Evolutionary conservation across 305 asterid genomes (phyloP).

Genomic region (Rubia occidens): DNA sequence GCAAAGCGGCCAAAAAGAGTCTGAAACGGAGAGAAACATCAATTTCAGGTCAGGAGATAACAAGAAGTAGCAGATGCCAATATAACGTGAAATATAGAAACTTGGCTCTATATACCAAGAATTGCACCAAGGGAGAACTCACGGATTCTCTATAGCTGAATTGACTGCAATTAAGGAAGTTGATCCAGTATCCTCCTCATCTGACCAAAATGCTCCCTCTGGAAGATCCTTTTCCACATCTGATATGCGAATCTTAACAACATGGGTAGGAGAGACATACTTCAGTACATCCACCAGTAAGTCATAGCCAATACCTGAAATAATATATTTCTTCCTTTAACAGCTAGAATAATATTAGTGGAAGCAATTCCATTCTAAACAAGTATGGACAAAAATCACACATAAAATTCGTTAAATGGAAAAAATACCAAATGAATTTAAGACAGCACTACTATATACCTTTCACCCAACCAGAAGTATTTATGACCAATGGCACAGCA

Average conservation of each 20-base stretch:
- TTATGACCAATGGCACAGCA: constrained; percentile 72
- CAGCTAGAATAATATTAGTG: constrained; percentile 13
- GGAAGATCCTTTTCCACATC: constrained; percentile 70
- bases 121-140: constrained; percentile 20
- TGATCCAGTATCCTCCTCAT: constrained; percentile 33
- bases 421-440: constrained; percentile 7
- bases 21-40: neutral
- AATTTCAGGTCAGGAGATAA: neutral
- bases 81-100: neutral
- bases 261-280: constrained; percentile 66
- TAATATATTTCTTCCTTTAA: neutral
- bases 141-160: constrained; percentile 83
- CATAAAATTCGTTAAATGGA: constrained; percentile 10
- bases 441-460: constrained; percentile 31
- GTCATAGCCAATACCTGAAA: constrained; percentile 81
- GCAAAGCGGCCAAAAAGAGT: neutral
- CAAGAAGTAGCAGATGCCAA: neutral
- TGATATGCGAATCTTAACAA: constrained; percentile 63
- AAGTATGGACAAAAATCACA: constrained; percentile 4
- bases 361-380: constrained; percentile 6
- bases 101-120: neutral
- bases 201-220: constrained; percentile 72
- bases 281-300: constrained; percentile 69
- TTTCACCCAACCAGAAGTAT: constrained; percentile 98
- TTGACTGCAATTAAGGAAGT: constrained; percentile 49